A percentile compares a stretch with the other conserved stretches of the same genome.
Evolutionary conservation across 2,329 filamentous ascomycete species (phyloP).

Genomic region (Colletotrichum cereale): DNA sequence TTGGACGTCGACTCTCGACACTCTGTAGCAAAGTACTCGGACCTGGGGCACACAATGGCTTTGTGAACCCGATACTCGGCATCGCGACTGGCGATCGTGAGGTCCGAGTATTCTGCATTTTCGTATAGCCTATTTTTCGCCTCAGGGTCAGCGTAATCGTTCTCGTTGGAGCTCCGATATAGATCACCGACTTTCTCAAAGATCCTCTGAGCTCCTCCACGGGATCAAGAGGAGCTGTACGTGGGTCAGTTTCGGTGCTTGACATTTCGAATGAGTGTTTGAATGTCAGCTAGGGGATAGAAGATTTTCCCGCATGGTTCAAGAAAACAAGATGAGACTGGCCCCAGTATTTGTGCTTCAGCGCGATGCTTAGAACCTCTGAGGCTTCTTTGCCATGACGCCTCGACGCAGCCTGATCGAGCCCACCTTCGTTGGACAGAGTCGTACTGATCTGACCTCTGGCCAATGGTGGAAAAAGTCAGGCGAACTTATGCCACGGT

Average conservation of each 20-base stretch:
- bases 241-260: not conserved
- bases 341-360: slow-evolving; percentile 7
- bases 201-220: slow-evolving; percentile 24
- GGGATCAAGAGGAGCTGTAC: not conserved
- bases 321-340: not conserved
- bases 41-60: slow-evolving; percentile 32
- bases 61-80: slow-evolving; percentile 23
- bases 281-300: not conserved
- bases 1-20: not conserved
- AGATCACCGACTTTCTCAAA: not conserved
- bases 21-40: slow-evolving; percentile 18
- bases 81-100: slow-evolving; percentile 19
- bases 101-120: slow-evolving; percentile 21
- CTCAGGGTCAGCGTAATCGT: not conserved
- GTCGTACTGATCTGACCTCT: not conserved
- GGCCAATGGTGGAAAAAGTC: not conserved
- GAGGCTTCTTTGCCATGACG: not conserved
- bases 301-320: not conserved
- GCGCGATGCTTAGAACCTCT: not conserved
- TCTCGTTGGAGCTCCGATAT: accelerated
- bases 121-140: slow-evolving; percentile 1
- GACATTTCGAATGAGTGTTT: not conserved
- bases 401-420: not conserved
- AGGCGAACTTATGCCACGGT: slow-evolving; percentile 3
- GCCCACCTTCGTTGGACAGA: not conserved